A percentile compares a stretch with the other conserved stretches of the same genome.
phyloP scores from a whole-genome alignment of 2,329 filamentous ascomycete species.

The Emericellopsis atlantica region DNA sequence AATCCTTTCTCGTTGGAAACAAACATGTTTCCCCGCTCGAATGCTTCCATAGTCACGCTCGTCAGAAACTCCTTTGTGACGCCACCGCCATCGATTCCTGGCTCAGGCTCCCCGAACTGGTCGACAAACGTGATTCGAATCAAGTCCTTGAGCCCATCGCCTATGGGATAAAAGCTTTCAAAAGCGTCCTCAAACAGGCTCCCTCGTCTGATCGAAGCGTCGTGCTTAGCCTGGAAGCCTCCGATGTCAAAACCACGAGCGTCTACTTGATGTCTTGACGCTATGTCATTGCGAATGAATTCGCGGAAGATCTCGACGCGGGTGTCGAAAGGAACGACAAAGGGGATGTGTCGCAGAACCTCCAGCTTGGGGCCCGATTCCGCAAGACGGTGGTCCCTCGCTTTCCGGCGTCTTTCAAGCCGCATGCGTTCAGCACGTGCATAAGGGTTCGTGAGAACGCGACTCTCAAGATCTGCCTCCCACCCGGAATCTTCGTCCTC shows the following conservation, averaged over 20 bases:
- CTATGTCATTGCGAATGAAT: slow-evolving; percentile 66
- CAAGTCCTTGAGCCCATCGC: slow-evolving; percentile 78
- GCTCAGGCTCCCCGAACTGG: slow-evolving; percentile 73
- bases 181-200: slow-evolving; percentile 79
- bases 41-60: slow-evolving; percentile 76
- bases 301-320: slow-evolving; percentile 87
- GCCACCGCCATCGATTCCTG: slow-evolving; percentile 91
- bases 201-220: slow-evolving; percentile 68
- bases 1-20: slow-evolving; percentile 74
- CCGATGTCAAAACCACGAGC: neutral
- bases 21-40: slow-evolving; percentile 60
- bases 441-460: slow-evolving; percentile 17
- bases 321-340: slow-evolving; percentile 86
- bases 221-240: slow-evolving; percentile 41
- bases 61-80: slow-evolving; percentile 96
- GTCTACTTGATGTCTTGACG: neutral
- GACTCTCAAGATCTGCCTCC: slow-evolving; percentile 21
- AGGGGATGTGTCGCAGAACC: slow-evolving; percentile 90
- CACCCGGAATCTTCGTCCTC: slow-evolving; percentile 15
- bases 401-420: slow-evolving; percentile 38
- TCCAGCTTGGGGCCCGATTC: slow-evolving; percentile 77
- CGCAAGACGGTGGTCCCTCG: slow-evolving; percentile 57
- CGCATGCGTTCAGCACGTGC: slow-evolving; percentile 51
- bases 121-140: slow-evolving; percentile 97
- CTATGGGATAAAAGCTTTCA: slow-evolving; percentile 67